Evolutionary conservation across 495 filamentous ascomycete genomes (phyloP).

Genomic region (Tuber aestivum): DNA sequence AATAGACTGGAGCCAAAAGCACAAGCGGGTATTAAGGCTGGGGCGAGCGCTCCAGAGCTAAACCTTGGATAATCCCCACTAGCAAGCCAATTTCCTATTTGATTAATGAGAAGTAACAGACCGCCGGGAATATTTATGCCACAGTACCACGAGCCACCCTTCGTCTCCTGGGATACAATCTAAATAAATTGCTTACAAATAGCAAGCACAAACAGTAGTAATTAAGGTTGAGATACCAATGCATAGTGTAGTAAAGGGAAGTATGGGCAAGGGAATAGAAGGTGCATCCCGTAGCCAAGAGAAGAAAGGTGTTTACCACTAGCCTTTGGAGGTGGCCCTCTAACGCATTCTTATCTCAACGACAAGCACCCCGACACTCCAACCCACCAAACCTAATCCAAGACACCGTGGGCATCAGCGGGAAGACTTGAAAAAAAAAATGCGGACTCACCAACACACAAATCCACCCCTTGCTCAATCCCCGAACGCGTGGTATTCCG

Average conservation of each 20-base stretch:
- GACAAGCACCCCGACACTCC: not conserved
- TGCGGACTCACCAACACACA: not conserved
- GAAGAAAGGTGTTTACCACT: not conserved
- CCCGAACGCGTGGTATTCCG: not conserved
- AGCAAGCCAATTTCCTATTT: not conserved
- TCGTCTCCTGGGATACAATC: not conserved
- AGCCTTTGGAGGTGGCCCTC: not conserved
- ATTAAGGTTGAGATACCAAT: not conserved
- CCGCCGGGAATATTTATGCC: not conserved
- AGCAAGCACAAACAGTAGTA: not conserved
- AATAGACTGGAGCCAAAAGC: not conserved
- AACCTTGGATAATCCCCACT: not conserved
- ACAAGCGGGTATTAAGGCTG: not conserved
- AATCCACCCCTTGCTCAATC: not conserved
- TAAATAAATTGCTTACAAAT: not conserved
- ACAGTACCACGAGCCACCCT: not conserved
- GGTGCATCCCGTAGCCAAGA: not conserved
- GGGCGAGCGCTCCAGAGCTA: not conserved
- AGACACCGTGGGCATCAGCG: not conserved
- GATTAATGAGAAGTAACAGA: not conserved
- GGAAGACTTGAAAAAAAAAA: not conserved
- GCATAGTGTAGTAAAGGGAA: not conserved
- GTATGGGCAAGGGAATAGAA: not conserved
- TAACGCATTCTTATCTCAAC: not conserved
- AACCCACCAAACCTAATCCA: not conserved